These are phyloP conservation scores for Suhomyces taliae DNA, from an alignment of 1,139 yeast genomes.

Conservation along the genomic window DNA sequence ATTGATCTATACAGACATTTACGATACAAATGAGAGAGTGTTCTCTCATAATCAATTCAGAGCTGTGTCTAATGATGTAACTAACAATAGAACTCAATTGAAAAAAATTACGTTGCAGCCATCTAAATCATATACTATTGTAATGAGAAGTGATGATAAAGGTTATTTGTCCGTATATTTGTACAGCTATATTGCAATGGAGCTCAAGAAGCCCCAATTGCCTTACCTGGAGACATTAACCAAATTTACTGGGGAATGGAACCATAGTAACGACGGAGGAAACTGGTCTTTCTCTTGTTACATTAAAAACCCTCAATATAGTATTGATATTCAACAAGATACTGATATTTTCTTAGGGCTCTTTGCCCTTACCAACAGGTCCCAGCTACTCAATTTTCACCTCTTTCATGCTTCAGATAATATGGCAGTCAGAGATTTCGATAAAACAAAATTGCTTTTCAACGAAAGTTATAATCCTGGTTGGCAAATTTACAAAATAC, in stretches of 20 bases:
- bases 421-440: constrained; percentile 26
- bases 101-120: constrained; percentile 28
- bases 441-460: constrained; percentile 28
- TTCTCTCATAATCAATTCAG: constrained; percentile 31
- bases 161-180: constrained; percentile 39
- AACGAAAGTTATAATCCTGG: constrained; percentile 28
- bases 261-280: constrained; percentile 52
- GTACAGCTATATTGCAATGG: constrained; percentile 31
- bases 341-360: constrained; percentile 23
- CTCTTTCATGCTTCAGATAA: constrained; percentile 36
- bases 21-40: constrained; percentile 31
- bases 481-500: constrained; percentile 21
- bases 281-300: constrained; percentile 52
- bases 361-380: constrained; percentile 18
- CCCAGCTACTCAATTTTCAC: constrained; percentile 38
- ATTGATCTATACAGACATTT: constrained; percentile 31
- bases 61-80: constrained; percentile 18
- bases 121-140: constrained; percentile 25
- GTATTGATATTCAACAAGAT: constrained; percentile 23
- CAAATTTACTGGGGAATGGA: constrained; percentile 50
- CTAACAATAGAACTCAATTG: constrained; percentile 32
- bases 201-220: constrained; percentile 25
- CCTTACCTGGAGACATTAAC: constrained; percentile 21
- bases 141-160: constrained; percentile 23
- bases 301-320: constrained; percentile 64